A percentile compares a stretch with the other conserved stretches of the same genome.
These are phyloP conservation scores for Aurantiochytrium sp. DNA, from an alignment of 108 stramenopile species.

Conservation along the genomic window DNA sequence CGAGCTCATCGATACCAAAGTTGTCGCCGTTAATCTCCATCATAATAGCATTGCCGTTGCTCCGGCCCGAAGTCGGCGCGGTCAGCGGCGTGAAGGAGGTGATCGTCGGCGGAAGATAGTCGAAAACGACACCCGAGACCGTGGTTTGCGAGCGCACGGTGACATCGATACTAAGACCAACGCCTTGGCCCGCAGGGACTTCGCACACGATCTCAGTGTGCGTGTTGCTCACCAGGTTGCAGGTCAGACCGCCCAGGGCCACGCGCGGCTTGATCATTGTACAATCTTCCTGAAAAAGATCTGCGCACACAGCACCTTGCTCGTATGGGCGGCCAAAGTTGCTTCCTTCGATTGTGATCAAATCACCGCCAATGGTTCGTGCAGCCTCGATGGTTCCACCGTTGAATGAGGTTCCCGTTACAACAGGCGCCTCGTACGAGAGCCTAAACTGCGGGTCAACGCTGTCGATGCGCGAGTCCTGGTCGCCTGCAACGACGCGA, in stretches of 20 bases:
- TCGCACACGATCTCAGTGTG: not conserved
- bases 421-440: not conserved
- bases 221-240: not conserved
- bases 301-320: not conserved
- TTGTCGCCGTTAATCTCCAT: not conserved
- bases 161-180: not conserved
- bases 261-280: not conserved
- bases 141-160: not conserved
- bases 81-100: not conserved
- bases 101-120: slow-evolving; percentile 8
- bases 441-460: not conserved
- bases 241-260: not conserved
- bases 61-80: not conserved
- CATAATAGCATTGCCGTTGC: not conserved
- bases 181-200: slow-evolving; percentile 21
- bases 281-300: not conserved
- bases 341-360: slow-evolving; percentile 1
- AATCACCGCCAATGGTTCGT: not conserved
- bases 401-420: not conserved
- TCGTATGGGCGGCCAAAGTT: slow-evolving; percentile 19
- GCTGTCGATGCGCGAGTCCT: not conserved
- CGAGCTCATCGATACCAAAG: not conserved
- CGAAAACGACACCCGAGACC: not conserved
- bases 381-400: not conserved
- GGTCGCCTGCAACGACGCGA: slow-evolving; percentile 1